phyloP scores from a whole-genome alignment of 768 basidiomycete species.

The Cystofilobasidium capitatum region DNA sequence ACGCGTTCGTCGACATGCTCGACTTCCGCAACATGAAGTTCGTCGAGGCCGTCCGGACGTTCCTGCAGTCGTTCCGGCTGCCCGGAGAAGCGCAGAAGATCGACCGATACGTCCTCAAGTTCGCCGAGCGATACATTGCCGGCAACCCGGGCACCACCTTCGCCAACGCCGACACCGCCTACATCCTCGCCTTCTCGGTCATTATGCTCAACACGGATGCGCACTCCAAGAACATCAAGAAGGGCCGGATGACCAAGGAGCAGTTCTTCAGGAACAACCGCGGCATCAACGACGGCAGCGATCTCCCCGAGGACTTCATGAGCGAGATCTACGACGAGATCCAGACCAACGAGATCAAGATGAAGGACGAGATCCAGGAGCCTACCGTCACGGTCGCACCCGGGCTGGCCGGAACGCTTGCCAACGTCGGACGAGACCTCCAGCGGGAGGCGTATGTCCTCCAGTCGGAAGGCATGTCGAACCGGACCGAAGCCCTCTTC shows the following conservation, averaged over 20 bases:
- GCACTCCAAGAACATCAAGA: slow-evolving; percentile 88
- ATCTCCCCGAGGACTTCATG: slow-evolving; percentile 79
- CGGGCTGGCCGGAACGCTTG: slow-evolving; percentile 71
- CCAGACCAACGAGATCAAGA: slow-evolving; percentile 80
- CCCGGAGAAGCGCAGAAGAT: slow-evolving; percentile 98
- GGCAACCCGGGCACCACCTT: slow-evolving; percentile 76
- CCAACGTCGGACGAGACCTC: slow-evolving; percentile 82
- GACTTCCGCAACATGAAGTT: slow-evolving; percentile 75
- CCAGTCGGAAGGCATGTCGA: slow-evolving; percentile 92
- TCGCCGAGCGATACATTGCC: slow-evolving; percentile 90
- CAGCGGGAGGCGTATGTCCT: slow-evolving; percentile 92
- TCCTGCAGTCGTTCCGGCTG: slow-evolving; percentile 89
- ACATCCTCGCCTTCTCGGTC: slow-evolving; percentile 86
- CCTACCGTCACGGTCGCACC: slow-evolving; percentile 43
- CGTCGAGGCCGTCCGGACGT: slow-evolving; percentile 77
- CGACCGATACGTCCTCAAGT: slow-evolving; percentile 97
- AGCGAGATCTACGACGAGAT: slow-evolving; percentile 81
- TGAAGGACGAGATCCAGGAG: slow-evolving; percentile 90
- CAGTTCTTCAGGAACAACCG: slow-evolving; percentile 93
- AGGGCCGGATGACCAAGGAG: slow-evolving; percentile 72
- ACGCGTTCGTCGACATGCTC: slow-evolving; percentile 87
- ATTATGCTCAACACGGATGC: slow-evolving; percentile 97
- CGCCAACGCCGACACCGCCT: slow-evolving; percentile 91
- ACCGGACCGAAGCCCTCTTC: slow-evolving; percentile 94
- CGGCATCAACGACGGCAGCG: slow-evolving; percentile 83